Percentiles rank a stretch among this genome's conserved stretches.
phyloP scores from a whole-genome alignment of 2,329 filamentous ascomycete species.

The Fusarium coffeatum region DNA sequence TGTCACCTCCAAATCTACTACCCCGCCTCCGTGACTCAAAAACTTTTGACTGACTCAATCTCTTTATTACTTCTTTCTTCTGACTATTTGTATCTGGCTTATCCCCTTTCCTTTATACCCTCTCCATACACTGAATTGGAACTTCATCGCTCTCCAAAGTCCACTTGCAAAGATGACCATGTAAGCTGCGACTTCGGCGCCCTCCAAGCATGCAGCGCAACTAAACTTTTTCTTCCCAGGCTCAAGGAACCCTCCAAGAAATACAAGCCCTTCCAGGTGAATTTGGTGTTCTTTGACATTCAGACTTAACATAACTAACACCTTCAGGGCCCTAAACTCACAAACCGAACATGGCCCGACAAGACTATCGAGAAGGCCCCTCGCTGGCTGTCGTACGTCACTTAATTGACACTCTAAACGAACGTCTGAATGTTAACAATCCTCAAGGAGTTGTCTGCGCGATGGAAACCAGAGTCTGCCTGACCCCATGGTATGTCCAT shows the following conservation, averaged over 20 bases:
- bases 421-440: neutral
- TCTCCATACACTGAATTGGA: conserved; percentile 14
- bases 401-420: neutral
- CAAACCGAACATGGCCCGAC: conserved; percentile 83
- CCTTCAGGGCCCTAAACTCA: conserved; percentile 60
- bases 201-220: neutral
- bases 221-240: conserved; percentile 54
- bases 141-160: neutral
- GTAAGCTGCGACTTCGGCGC: conserved; percentile 25
- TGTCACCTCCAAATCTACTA: conserved; percentile 19
- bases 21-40: conserved; percentile 34
- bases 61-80: conserved; percentile 16
- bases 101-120: neutral
- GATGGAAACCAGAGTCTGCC: conserved; percentile 95
- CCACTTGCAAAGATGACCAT: conserved; percentile 25
- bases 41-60: conserved; percentile 29
- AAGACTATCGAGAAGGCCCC: conserved; percentile 86
- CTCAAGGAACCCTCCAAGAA: conserved; percentile 82
- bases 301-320: conserved; percentile 3
- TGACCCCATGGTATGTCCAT: conserved; percentile 82
- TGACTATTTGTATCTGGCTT: conserved; percentile 24
- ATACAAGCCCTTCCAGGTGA: conserved; percentile 71
- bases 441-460: conserved; percentile 56
- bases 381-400: conserved; percentile 73
- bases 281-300: conserved; percentile 46